A percentile compares a stretch with the other conserved stretches of the same genome.
phyloP scores from a whole-genome alignment of 148 eudicot species.

The Cornus controversa region DNA sequence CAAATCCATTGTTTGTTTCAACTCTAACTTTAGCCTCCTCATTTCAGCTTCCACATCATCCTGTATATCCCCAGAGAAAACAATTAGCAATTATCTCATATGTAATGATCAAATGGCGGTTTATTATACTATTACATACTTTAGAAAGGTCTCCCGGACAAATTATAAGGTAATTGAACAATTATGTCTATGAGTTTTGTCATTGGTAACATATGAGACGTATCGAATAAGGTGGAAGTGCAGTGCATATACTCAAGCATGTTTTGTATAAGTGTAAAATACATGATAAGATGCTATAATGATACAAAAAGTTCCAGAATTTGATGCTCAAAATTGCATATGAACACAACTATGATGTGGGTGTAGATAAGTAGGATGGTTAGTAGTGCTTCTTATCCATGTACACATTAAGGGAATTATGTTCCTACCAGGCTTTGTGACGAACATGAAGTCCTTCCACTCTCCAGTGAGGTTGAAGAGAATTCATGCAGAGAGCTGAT shows the following conservation, averaged over 20 bases:
- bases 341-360: not conserved
- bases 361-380: not conserved
- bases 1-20: conserved; percentile 82
- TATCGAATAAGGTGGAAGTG: too few species aligned
- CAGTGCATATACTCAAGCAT: not conserved
- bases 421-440: conserved; percentile 44
- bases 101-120: not conserved
- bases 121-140: too few species aligned
- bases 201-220: too few species aligned
- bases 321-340: not conserved
- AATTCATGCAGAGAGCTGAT: conserved; percentile 35
- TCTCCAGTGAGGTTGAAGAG: conserved; percentile 56
- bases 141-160: too few species aligned
- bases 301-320: not conserved
- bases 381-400: not conserved
- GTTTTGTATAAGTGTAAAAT: not conserved
- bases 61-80: conserved; percentile 17
- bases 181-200: too few species aligned
- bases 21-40: conserved; percentile 82
- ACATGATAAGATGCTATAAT: not conserved
- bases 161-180: too few species aligned
- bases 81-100: not conserved
- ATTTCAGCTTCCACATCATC: conserved; percentile 80
- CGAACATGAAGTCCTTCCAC: conserved; percentile 50
- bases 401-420: not conserved